Conservation (phyloP, 805 yeast species). For the Phaffomyces opuntiae region DNA sequence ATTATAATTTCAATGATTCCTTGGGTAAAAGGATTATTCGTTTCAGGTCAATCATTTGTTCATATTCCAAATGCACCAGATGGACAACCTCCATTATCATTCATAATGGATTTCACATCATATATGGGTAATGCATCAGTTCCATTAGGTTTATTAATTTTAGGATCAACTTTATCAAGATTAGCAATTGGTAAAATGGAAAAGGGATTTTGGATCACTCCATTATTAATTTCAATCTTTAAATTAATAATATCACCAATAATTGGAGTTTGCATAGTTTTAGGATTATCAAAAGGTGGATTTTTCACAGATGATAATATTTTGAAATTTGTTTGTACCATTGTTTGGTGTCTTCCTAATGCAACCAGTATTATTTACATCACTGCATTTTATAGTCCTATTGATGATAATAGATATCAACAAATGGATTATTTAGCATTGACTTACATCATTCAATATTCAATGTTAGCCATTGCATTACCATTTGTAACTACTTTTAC, state of each 20-base stretch:
- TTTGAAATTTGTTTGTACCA: conserved; percentile 65
- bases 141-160: conserved; percentile 74
- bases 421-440: conserved; percentile 21
- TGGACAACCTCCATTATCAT: conserved; percentile 74
- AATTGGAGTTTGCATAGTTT: conserved; percentile 61
- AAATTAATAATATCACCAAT: conserved; percentile 73
- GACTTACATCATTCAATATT: conserved; percentile 20
- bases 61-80: conserved; percentile 77
- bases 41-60: conserved; percentile 29
- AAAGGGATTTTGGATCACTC: conserved; percentile 32
- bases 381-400: conserved; percentile 79
- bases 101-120: conserved; percentile 70
- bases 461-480: conserved; percentile 17
- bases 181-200: conserved; percentile 48
- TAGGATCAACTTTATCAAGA: conserved; percentile 88
- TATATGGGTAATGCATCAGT: conserved; percentile 88
- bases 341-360: conserved; percentile 78
- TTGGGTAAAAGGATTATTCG: conserved; percentile 74
- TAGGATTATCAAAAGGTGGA: conserved; percentile 57
- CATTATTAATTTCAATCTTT: conserved; percentile 47
- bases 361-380: conserved; percentile 86
- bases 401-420: conserved; percentile 12
- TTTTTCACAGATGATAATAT: conserved; percentile 52
- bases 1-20: conserved; percentile 77
- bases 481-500: conserved; percentile 19